A percentile compares a stretch with the other conserved stretches of the same genome.
phyloP scores from a whole-genome alignment of 306 rosid species.

The Inga laurina region DNA sequence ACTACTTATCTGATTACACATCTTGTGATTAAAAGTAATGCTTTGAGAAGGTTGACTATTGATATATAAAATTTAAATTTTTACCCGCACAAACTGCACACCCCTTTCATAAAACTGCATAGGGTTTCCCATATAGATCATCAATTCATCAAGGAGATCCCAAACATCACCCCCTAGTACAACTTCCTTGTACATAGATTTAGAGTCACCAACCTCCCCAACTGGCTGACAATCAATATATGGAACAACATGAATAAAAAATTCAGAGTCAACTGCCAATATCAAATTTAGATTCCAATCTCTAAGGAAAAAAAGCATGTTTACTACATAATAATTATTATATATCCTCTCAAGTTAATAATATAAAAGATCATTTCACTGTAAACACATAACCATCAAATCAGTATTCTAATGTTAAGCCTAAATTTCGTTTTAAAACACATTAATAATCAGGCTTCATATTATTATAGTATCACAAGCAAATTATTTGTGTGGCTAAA shows the following conservation, averaged over 20 bases:
- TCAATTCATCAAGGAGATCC: constrained; percentile 97
- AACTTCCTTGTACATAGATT: constrained; percentile 90
- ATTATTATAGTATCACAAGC: constrained; percentile 4
- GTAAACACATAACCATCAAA: neutral
- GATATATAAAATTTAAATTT: constrained; percentile 18
- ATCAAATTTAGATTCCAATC: constrained; percentile 22
- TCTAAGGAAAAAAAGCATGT: constrained; percentile 8
- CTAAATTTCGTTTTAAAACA: neutral
- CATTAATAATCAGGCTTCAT: neutral
- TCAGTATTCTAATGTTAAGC: constrained; percentile 3
- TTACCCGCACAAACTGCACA: constrained; percentile 97
- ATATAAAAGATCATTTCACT: constrained; percentile 4
- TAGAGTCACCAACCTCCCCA: constrained; percentile 79
- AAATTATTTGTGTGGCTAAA: constrained; percentile 19
- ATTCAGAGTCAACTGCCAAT: constrained; percentile 4
- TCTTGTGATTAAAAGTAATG: constrained; percentile 25
- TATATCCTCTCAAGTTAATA: constrained; percentile 4
- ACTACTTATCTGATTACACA: constrained; percentile 17
- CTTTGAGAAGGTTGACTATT: constrained; percentile 18
- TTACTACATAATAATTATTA: constrained; percentile 10
- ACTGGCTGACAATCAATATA: constrained; percentile 61
- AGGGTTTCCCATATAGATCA: constrained; percentile 98
- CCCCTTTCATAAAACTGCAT: constrained; percentile 91
- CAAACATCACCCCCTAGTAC: constrained; percentile 98
- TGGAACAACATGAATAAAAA: constrained; percentile 1